Evolutionary conservation across 176 grass and related monocot genomes (phyloP).

Genomic region (Lolium multiflorum): DNA sequence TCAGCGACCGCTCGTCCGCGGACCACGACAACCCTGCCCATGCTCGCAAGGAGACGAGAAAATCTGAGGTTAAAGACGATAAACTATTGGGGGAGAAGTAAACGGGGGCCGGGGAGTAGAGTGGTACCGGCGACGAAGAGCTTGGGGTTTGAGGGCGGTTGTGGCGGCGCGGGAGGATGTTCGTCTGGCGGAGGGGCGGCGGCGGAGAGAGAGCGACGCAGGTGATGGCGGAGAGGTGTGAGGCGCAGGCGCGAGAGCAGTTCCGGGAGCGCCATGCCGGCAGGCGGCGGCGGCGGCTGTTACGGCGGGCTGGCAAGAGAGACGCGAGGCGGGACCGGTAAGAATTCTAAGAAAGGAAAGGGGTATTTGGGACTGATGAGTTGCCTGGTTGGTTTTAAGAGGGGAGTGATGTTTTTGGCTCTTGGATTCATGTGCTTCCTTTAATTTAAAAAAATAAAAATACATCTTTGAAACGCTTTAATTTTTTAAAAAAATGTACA

Average conservation of each 20-base stretch:
- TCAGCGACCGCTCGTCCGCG: constrained; percentile 82
- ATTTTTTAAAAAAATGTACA: too few relatives aligned
- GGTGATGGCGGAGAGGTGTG: constrained; percentile 19
- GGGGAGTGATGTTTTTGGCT: too few relatives aligned
- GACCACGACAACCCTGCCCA: constrained; percentile 75
- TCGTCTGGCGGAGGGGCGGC: constrained; percentile 24
- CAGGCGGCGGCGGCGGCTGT: background rate
- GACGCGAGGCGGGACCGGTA: background rate
- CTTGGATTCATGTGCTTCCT: too few relatives aligned
- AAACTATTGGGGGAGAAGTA: background rate
- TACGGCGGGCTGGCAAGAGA: background rate
- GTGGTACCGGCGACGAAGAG: constrained; percentile 75
- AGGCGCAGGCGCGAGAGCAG: constrained; percentile 45
- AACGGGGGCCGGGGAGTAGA: background rate
- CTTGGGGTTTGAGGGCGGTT: constrained; percentile 65
- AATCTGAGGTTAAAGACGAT: background rate
- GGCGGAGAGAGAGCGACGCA: constrained; percentile 35
- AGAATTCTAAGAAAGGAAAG: background rate
- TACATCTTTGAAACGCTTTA: too few relatives aligned
- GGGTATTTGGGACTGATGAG: too few relatives aligned
- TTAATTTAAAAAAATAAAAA: too few relatives aligned
- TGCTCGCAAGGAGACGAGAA: background rate
- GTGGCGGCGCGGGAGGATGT: constrained; percentile 14
- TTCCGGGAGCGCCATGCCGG: constrained; percentile 10
- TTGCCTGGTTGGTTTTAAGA: too few relatives aligned